phyloP scores from a whole-genome alignment of 2,329 filamentous ascomycete genomes.

The Macrophomina tecta region DNA sequence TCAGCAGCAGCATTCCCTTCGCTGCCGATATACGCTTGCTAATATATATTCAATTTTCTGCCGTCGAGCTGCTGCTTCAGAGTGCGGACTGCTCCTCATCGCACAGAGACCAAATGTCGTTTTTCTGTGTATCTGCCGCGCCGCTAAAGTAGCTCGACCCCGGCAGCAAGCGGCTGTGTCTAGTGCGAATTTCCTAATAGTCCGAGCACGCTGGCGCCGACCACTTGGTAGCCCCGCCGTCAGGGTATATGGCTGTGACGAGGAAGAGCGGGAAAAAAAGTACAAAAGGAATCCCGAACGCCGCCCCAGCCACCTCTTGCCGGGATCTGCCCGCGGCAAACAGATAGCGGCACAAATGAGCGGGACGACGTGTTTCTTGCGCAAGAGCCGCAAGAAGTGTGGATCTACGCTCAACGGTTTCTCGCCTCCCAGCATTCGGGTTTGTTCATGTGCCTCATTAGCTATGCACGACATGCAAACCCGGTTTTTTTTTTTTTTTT shows the following conservation, averaged over 20 bases:
- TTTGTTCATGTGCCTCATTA: conserved; percentile 17
- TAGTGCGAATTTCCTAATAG: background rate
- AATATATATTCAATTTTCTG: background rate
- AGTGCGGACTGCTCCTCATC: background rate
- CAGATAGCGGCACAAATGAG: background rate
- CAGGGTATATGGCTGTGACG: background rate
- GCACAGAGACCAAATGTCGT: background rate
- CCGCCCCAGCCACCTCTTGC: background rate
- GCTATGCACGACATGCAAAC: conserved; percentile 18
- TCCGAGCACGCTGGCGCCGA: no score
- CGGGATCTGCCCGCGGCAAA: conserved; percentile 1
- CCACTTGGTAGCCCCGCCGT: no score
- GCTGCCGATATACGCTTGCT: background rate
- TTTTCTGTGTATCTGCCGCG: background rate
- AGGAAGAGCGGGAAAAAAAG: background rate
- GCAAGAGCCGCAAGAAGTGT: conserved; percentile 19
- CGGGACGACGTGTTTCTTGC: conserved; percentile 3
- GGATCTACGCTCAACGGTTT: conserved; percentile 22
- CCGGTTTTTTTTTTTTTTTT: background rate
- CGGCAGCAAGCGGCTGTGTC: background rate
- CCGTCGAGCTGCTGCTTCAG: background rate
- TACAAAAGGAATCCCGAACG: background rate
- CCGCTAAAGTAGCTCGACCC: background rate
- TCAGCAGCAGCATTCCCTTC: background rate
- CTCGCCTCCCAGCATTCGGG: conserved; percentile 20